Evolutionary conservation across 371 early-diverging fungal species (phyloP), one percentile per base, ranked within the genome.

Genomic region (Mortierella polycephala): DNA sequence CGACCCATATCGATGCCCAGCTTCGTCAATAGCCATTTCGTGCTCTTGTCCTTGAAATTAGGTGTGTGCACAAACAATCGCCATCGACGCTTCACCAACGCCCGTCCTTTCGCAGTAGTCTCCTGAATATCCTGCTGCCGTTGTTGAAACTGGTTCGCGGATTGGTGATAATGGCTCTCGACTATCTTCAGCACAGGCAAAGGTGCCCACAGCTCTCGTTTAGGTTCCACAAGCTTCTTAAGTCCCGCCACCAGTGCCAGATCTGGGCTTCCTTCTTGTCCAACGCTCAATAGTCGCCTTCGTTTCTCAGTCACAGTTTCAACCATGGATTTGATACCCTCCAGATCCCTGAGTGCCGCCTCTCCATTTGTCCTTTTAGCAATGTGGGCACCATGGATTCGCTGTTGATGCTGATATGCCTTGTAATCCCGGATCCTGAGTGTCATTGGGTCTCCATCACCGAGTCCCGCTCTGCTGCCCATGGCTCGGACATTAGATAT

Each of bases 21-120:
- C 57, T 79, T 79, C 14, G 69, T 64, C 50, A 77, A 47, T 9
- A 77, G 54, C 77, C 77, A 77, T 45, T 68, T 71, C 5, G 77
- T 65, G 2, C 49, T 60, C 21, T 20, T 69, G 6, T 69, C 69
- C 51, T 69, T 68, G 59, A 79, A 65, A n/a, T 7, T 58, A 0
- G 73, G 73, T 7, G 63, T 55, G 37, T 65, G 53, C 16, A 79
- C 69, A 53, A 72, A 72, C 44, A 72, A 30, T 54, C 69, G 50
- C 79, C 73, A 72, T 2, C 63, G 69, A 7, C 59, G 69, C 53
- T 60, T 67, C 64, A 53, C 60, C 23, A 67, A 14, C 5, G 45
- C 59, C 0, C 45, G 54, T 30, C 55, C 67, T 6, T 41, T 21
- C n/a, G 23, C 13, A 21, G 20, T 18, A 18, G 51, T 11, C 6